Percentiles rank a stretch among this genome's conserved stretches.
Conservation (phyloP, 768 basidiomycete genomes). For the Termitomyces sp. region DNA sequence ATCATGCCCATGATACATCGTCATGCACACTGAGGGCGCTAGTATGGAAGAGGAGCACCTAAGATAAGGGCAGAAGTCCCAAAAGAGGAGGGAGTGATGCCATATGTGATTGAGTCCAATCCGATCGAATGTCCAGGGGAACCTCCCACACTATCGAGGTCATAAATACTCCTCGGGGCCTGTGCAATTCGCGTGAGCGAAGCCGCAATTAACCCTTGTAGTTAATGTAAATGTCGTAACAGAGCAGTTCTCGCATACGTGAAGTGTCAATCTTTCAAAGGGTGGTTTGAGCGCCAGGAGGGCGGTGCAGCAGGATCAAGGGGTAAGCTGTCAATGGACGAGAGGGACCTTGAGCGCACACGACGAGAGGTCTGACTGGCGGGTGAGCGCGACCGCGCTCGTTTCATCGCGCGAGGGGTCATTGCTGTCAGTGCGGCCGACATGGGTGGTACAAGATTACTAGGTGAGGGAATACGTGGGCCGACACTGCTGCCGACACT, state of each 20-base stretch:
- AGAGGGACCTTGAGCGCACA: conserved; percentile 10
- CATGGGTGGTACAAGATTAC: conserved; percentile 8
- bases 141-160: conserved; percentile 11
- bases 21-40: not conserved
- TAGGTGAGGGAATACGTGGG: conserved; percentile 7
- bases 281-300: conserved; percentile 7
- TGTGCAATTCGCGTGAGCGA: not conserved
- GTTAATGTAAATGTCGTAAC: not conserved
- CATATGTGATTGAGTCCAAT: conserved; percentile 10
- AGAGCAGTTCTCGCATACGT: not conserved
- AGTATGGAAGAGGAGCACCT: conserved; percentile 7
- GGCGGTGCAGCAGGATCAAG: not conserved
- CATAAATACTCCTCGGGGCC: conserved; percentile 13
- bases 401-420: conserved; percentile 14
- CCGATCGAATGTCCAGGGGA: conserved; percentile 4
- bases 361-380: conserved; percentile 9
- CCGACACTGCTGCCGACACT: not conserved
- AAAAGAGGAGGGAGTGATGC: conserved; percentile 5
- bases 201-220: not conserved
- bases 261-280: conserved; percentile 2
- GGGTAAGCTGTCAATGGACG: conserved; percentile 3
- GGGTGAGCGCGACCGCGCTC: conserved; percentile 15
- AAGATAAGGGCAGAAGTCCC: conserved; percentile 8
- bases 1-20: conserved; percentile 2
- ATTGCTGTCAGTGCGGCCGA: conserved; percentile 6